phyloP scores from a whole-genome alignment of 1,284 basidiomycete species.

The Ceratobasidium sp. region DNA sequence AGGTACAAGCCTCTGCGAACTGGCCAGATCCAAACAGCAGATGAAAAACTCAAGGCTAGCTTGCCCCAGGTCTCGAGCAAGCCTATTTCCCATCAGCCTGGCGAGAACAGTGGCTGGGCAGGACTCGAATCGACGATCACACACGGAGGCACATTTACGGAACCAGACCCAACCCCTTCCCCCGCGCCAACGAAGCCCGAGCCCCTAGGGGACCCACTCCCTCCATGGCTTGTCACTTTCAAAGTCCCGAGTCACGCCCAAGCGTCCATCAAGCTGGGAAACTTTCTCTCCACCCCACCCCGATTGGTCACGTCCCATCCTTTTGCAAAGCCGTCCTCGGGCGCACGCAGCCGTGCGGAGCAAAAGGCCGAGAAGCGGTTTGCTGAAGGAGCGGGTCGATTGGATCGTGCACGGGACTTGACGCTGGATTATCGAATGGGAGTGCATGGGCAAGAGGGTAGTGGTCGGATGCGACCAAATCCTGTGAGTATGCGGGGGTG shows the following conservation, averaged over 20 bases:
- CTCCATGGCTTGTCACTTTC: slow-evolving; percentile 77
- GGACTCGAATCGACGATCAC: slow-evolving; percentile 52
- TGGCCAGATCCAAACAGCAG: slow-evolving; percentile 71
- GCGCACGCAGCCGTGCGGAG: slow-evolving; percentile 64
- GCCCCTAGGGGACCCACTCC: slow-evolving; percentile 59
- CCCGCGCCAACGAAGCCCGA: slow-evolving; percentile 4
- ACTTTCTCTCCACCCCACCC: slow-evolving; percentile 54
- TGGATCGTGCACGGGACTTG: slow-evolving; percentile 75
- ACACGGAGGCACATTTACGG: slow-evolving; percentile 4
- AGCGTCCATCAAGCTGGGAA: slow-evolving; percentile 65
- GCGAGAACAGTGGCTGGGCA: slow-evolving; percentile 64
- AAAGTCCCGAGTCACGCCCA: slow-evolving; percentile 66
- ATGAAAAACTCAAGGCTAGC: slow-evolving; percentile 74
- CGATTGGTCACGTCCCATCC: slow-evolving; percentile 48
- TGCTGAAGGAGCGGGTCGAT: slow-evolving; percentile 64
- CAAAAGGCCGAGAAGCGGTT: slow-evolving; percentile 66
- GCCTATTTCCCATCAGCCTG: slow-evolving; percentile 39
- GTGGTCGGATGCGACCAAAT: slow-evolving; percentile 57
- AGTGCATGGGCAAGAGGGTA: slow-evolving; percentile 53
- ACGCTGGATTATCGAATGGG: slow-evolving; percentile 76
- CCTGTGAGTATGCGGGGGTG: slow-evolving; percentile 78
- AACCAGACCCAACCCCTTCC: neutral
- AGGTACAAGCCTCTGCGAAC: slow-evolving; percentile 76
- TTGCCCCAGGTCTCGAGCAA: slow-evolving; percentile 54
- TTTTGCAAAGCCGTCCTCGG: slow-evolving; percentile 51